These are phyloP conservation scores for Cyathus striatus DNA, from an alignment of 768 basidiomycete species.

Conservation along the genomic window DNA sequence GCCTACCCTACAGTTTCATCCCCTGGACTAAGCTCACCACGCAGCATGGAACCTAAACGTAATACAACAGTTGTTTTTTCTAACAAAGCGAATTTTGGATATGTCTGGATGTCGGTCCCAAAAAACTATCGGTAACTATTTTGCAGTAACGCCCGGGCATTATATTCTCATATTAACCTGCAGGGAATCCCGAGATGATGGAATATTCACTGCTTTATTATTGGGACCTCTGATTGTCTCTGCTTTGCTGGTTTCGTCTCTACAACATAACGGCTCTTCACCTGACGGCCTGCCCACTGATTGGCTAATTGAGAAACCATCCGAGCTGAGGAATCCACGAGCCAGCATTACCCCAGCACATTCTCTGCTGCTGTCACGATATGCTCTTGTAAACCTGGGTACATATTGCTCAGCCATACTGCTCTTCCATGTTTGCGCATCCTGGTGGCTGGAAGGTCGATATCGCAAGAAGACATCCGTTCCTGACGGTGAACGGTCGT, in stretches of 20 bases:
- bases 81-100: constrained; percentile 54
- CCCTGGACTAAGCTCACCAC: no score
- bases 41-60: constrained; percentile 40
- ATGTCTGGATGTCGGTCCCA: constrained; percentile 87
- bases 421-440: constrained; percentile 73
- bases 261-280: constrained; percentile 23
- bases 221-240: constrained; percentile 78
- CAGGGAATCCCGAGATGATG: constrained; percentile 83
- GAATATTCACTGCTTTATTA: constrained; percentile 78
- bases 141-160: background rate
- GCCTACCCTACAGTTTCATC: no score
- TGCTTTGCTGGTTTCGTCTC: constrained; percentile 55
- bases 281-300: constrained; percentile 40
- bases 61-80: constrained; percentile 14
- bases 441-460: constrained; percentile 66
- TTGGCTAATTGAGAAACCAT: constrained; percentile 80
- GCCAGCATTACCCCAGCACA: constrained; percentile 39
- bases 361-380: constrained; percentile 63
- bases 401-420: constrained; percentile 79
- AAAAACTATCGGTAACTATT: constrained; percentile 72
- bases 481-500: constrained; percentile 65
- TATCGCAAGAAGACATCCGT: constrained; percentile 30
- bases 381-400: constrained; percentile 72
- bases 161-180: background rate
- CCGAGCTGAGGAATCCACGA: constrained; percentile 40